These are phyloP conservation scores for Dryadomyces quercivorus DNA, from an alignment of 2,329 filamentous ascomycete species.

Conservation along the genomic window DNA sequence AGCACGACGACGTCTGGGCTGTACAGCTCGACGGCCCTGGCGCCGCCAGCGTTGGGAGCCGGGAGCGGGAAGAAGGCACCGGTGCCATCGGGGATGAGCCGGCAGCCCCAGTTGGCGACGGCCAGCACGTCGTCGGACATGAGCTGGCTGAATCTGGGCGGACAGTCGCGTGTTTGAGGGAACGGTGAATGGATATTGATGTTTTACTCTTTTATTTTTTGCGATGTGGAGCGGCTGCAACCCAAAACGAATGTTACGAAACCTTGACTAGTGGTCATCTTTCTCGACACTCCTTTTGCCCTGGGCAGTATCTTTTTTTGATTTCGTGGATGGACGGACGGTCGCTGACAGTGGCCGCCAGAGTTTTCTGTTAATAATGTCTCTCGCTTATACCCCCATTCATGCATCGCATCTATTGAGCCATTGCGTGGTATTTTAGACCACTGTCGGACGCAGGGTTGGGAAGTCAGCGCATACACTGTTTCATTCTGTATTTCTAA, in stretches of 20 bases:
- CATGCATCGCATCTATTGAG: background rate
- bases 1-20: constrained; percentile 27
- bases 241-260: background rate
- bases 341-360: background rate
- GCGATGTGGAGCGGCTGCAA: background rate
- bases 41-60: constrained; percentile 20
- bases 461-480: background rate
- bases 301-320: background rate
- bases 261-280: background rate
- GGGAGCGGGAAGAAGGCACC: constrained; percentile 4
- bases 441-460: background rate
- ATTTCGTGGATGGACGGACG: background rate
- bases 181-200: background rate
- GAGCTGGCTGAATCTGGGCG: constrained; percentile 68
- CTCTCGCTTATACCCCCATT: constrained; percentile 8
- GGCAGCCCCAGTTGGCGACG: constrained; percentile 37
- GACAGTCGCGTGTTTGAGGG: constrained; percentile 14
- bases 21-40: constrained; percentile 22
- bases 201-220: background rate
- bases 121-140: constrained; percentile 50
- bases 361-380: background rate
- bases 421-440: background rate
- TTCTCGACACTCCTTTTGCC: background rate
- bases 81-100: constrained; percentile 25
- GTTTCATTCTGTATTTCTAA: constrained; percentile 1